Evolutionary conservation across 345 rosid genomes (phyloP), one percentile per base, ranked within the genome.

Genomic region (Turnera subulata): DNA sequence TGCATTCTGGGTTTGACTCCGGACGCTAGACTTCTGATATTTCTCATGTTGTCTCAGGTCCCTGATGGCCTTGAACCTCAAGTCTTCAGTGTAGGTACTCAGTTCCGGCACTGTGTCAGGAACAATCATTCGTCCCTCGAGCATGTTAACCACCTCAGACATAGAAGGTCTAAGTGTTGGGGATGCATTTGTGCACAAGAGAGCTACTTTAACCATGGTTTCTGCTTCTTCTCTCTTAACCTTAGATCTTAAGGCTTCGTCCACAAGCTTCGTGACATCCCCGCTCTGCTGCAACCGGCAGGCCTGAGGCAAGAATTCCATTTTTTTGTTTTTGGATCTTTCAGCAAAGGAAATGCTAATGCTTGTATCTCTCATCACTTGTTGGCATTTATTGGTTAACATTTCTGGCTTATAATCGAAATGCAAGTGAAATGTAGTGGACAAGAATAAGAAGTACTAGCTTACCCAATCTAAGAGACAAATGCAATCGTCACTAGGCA

Each of bases 1-100:
- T 46, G 79, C 65, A 51, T 67, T 58, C 53, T 61, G 80, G 14
- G 72, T 68, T 53, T 76, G 76, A 58, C 68, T 69, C 42, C n/a
- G n/a, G n/a, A 37, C 56, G 56, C 76, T 67, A 7, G 32, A 35
- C 26, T 40, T 66, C 32, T 64, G 67, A 42, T 65, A 23, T 40
- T 63, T 77, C 46, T 58, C 50, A 24, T 57, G 63, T 52, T 18
- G 72, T 26, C 65, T 67, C n/a, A 74, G 56, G 47, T 77, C 88
- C 70, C 74, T 73, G 66, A 80, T 62, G 58, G 65, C 62, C 23
- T 66, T 66, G 58, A 72, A 66, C 59, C 71, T 61, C 21, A 66
- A 23, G 53, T 72, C 76, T 32, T 66, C 53, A 5, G 48, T 6
- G 12, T 62, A 62, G 5, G 17, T 22, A 58, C 61, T 22, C 11